These are phyloP conservation scores for Neospora caninum DNA, from an alignment of 169 alveolate genomes.

Conservation along the genomic window DNA sequence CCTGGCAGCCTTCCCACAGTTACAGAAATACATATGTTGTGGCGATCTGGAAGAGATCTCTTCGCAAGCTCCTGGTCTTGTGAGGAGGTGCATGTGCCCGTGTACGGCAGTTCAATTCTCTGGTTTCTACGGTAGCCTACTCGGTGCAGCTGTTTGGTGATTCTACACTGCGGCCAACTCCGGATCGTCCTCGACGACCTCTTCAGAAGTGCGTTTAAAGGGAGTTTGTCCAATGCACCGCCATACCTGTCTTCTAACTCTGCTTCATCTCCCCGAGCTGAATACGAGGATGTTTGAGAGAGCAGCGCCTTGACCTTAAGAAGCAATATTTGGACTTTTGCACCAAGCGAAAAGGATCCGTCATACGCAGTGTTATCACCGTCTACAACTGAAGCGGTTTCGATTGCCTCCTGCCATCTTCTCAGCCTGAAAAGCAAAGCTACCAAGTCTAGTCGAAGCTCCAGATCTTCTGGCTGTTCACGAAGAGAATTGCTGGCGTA, in stretches of 20 bases:
- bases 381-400: background rate
- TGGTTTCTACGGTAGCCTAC: too few relatives aligned
- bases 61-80: too few relatives aligned
- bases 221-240: too few relatives aligned
- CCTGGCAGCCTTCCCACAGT: too few relatives aligned
- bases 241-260: constrained; percentile 1
- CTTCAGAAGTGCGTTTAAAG: too few relatives aligned
- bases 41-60: too few relatives aligned
- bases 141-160: too few relatives aligned
- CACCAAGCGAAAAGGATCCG: background rate
- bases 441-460: background rate
- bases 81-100: too few relatives aligned
- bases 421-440: background rate
- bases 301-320: constrained; percentile 23
- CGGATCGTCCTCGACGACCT: too few relatives aligned
- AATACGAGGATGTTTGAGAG: background rate
- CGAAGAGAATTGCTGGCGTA: background rate
- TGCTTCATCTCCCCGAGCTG: background rate
- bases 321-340: background rate
- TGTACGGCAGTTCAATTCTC: too few relatives aligned
- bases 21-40: too few relatives aligned
- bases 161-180: too few relatives aligned
- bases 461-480: background rate
- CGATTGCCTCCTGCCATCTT: constrained; percentile 40
- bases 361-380: background rate